Conservation (phyloP, 192 early-diverging fungal species). For the Coemansia sp. region DNA sequence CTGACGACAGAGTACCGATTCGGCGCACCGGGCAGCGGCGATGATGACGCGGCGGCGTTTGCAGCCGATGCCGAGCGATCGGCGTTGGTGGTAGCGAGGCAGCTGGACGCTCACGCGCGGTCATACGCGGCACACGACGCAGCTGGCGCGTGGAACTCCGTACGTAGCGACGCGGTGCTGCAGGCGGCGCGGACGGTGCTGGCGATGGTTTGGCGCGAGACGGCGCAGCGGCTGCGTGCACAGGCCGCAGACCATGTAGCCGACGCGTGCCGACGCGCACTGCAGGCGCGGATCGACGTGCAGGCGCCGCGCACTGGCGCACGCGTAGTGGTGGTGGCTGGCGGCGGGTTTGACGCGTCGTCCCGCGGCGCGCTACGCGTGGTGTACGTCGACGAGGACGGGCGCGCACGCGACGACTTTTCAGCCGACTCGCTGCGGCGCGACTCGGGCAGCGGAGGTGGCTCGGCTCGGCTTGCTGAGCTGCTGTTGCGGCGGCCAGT, state of each 20-base stretch:
- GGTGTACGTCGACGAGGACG: conserved; percentile 74
- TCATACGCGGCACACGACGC: conserved; percentile 40
- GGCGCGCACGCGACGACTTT: conserved; percentile 63
- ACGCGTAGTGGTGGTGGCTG: conserved; percentile 43
- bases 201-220: conserved; percentile 69
- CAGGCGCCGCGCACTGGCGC: conserved; percentile 11
- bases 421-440: conserved; percentile 60
- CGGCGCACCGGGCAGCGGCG: conserved; percentile 5
- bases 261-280: conserved; percentile 56
- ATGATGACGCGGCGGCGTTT: conserved; percentile 24
- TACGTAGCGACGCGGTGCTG: conserved; percentile 64
- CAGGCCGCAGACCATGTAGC: conserved; percentile 72
- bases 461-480: conserved; percentile 53
- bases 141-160: conserved; percentile 72
- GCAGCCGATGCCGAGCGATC: conserved; percentile 23
- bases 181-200: conserved; percentile 61
- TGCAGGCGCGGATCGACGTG: conserved; percentile 58
- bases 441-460: conserved; percentile 11
- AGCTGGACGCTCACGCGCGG: conserved; percentile 15
- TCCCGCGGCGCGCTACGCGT: conserved; percentile 53
- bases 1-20: conserved; percentile 33
- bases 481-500: conserved; percentile 61
- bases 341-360: conserved; percentile 48
- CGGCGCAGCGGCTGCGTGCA: conserved; percentile 68
- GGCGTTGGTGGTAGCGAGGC: conserved; percentile 11